These are phyloP conservation scores for Pseudocercospora musae DNA, from an alignment of 2,329 filamentous ascomycete genomes.

Conservation along the genomic window DNA sequence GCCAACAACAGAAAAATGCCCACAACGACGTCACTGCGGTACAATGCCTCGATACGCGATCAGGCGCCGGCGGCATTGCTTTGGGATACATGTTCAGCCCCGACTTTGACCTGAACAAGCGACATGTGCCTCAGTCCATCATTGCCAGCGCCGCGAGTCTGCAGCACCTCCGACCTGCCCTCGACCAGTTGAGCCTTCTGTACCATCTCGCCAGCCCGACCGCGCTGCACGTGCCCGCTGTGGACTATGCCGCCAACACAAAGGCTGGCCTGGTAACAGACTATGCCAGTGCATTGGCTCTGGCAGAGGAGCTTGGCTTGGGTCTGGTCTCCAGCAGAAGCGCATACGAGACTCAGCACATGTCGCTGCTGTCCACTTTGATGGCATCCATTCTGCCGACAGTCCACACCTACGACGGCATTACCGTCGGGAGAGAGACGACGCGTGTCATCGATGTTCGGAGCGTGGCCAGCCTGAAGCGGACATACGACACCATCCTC, in stretches of 20 bases:
- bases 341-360: conserved; percentile 90
- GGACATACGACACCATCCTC: conserved; percentile 65
- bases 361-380: conserved; percentile 82
- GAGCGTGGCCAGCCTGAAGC: conserved; percentile 65
- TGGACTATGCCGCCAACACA: conserved; percentile 69
- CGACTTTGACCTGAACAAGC: conserved; percentile 89
- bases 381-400: conserved; percentile 76
- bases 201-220: conserved; percentile 92
- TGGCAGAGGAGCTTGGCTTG: conserved; percentile 86
- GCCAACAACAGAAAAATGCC: conserved; percentile 68
- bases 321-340: conserved; percentile 82
- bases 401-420: conserved; percentile 73
- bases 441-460: conserved; percentile 79
- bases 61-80: conserved; percentile 85
- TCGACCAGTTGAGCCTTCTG: conserved; percentile 88
- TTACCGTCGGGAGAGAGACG: conserved; percentile 78
- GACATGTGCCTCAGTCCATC: conserved; percentile 86
- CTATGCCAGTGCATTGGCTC: conserved; percentile 74
- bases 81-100: conserved; percentile 97
- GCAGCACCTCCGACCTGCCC: conserved; percentile 71
- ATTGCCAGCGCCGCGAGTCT: conserved; percentile 82
- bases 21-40: conserved; percentile 77
- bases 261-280: conserved; percentile 75
- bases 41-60: conserved; percentile 77
- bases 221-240: conserved; percentile 85